Base-by-base conservation (phyloP, 768 basidiomycete genomes). In the Lactarius pseudohatsudake region DNA sequence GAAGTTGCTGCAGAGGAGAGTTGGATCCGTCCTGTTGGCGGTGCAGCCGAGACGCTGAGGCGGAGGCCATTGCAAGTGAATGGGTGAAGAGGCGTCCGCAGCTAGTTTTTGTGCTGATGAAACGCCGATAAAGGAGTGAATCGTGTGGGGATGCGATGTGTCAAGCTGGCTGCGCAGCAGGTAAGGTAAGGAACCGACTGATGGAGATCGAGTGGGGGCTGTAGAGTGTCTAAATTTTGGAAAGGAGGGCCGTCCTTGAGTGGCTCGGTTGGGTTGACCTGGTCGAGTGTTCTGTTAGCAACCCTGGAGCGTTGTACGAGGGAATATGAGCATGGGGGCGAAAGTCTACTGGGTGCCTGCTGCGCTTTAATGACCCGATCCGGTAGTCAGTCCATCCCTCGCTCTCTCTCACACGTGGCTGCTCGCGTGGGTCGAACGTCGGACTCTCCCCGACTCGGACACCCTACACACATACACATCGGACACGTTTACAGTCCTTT, bases 91-190 rank as follows among this genome's bases (percentile, higher is more conserved):
- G 18, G 3, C 32, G n/a, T 50, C 57, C 47, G 45, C 62, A 57
- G 62, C 22, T 54, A 36, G 58, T 11, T 34, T 40, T 41, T 28
- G 57, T 9, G 45, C 11, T n/a, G 64, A 53, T 50, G n/a, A 59
- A 26, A n/a, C 18, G 50, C 50, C 50, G 50, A 53, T 59, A 58
- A 57, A 64, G 36, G 22, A 36, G n/a, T 30, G 16, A 20, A 57
- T 2, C 54, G 34, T 43, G 26, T 43, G 26, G 18, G 18, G 26
- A 56, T 38, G 45, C 4, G 60, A 61, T 34, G 26, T 66, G 59
- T 57, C 54, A 57, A 40, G 45, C 18, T 53, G 38, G 65, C 61
- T 57, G 61, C 56, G 55, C 61, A 50, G 64, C 26, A 65, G 59
- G 34, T 13, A 22, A 65, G 59, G 34, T 13, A 22, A 4, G 50